These are phyloP conservation scores for Buddleja alternifolia DNA, from an alignment of 257 asterid species.

Conservation along the genomic window DNA sequence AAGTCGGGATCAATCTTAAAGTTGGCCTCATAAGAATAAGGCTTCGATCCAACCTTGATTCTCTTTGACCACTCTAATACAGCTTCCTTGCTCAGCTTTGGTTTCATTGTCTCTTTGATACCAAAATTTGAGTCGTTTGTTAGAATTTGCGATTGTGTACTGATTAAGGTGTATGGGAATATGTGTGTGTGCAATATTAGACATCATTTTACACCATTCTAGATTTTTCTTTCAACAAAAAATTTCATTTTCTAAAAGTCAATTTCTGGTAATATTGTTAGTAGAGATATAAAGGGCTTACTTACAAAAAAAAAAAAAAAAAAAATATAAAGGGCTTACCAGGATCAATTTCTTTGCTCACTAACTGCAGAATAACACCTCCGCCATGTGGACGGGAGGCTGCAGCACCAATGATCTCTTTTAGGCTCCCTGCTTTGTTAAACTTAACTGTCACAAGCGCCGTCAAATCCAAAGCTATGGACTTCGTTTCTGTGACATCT, in stretches of 20 bases:
- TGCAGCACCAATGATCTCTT: not conserved
- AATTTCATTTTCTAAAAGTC: too few species aligned
- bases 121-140: not conserved
- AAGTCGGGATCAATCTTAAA: slow-evolving; percentile 13
- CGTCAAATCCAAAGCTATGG: not conserved
- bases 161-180: too few species aligned
- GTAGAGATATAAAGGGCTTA: too few species aligned
- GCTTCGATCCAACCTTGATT: not conserved
- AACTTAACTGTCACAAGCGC: slow-evolving; percentile 15
- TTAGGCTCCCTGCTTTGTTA: slow-evolving; percentile 6
- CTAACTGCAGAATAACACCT: slow-evolving; percentile 25
- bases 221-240: too few species aligned
- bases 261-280: too few species aligned
- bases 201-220: not conserved
- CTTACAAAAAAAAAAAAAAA: too few species aligned
- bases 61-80: slow-evolving; percentile 7
- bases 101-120: not conserved
- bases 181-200: not conserved
- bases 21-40: not conserved
- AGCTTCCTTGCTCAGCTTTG: slow-evolving; percentile 22
- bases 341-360: slow-evolving; percentile 21
- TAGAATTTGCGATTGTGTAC: not conserved
- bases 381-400: not conserved
- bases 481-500: not conserved
- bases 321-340: slow-evolving; percentile 14